Base-by-base conservation (phyloP, 1,284 basidiomycete genomes). In the Jaminaea rosea region DNA sequence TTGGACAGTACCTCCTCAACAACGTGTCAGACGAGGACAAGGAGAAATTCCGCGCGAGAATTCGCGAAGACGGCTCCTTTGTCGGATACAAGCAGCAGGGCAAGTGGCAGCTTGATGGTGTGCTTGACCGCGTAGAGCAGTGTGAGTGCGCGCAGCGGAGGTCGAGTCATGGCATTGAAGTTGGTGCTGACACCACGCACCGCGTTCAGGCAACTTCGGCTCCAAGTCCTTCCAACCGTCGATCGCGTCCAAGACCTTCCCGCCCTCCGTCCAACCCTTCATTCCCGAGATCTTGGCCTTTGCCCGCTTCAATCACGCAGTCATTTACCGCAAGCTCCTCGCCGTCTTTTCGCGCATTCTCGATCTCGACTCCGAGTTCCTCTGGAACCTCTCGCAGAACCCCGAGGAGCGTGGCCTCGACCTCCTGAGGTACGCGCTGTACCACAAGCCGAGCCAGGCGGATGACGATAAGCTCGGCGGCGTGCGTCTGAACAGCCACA, bases 51-150 rank as follows among this genome's bases (percentile, higher is more conserved):
- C 59, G 69, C 39, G 71, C 71, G 2, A 63, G 69, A 45, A 73
- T 73, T 36, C 42, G 67, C 15, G 19, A 51, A 6, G 62, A 56
- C 0, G 71, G 76, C 0, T 51, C 45, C 29, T 73, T 73, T 36
- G 64, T 69, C n/a, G 71, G 76, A 0, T 77, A 77, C 74, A 77
- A 77, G 56, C 74, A 76, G 48, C 74, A 73, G 52, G 76, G 76
- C 2, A 76, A 77, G 63, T 77, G 76, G 75, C 65, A 69, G 28
- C 55, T 72, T 26, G 56, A 71, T 36, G 75, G 72, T 2, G 59
- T 71, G 17, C 62, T 66, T 32, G 77, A 78, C 50, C 67, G 75
- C 1, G 77, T 78, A 49, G 74, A 75, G 41, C 47, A 50, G 44
- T 15, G 50, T 24, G 24, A 9, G 13, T 34, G 32, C 13, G 2